Evolutionary conservation across 225 moss, liverwort and hornwort genomes (phyloP).

Genomic region (Lunularia cruciata): DNA sequence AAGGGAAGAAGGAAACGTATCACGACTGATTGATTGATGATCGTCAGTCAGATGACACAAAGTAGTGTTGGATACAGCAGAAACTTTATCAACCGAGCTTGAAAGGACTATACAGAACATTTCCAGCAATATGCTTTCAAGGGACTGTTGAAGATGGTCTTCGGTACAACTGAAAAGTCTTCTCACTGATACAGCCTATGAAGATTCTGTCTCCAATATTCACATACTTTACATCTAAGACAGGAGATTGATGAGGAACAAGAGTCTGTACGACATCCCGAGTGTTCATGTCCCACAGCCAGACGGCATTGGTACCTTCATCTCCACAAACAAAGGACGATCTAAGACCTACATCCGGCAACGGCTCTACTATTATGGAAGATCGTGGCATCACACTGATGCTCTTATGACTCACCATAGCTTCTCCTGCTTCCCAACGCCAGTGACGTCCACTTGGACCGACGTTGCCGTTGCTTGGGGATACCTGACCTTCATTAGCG

Average conservation of each 20-base stretch:
- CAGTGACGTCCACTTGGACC: conserved; percentile 3
- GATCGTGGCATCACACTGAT: conserved; percentile 61
- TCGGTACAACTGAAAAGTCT: conserved; percentile 63
- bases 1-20: too few species aligned
- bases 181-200: conserved; percentile 74
- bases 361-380: conserved; percentile 58
- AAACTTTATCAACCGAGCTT: too few species aligned
- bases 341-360: conserved; percentile 26
- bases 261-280: conserved; percentile 48
- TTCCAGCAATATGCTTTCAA: too few species aligned
- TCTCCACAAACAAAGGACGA: conserved; percentile 81
- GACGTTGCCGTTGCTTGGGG: too few species aligned
- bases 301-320: conserved; percentile 68
- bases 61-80: too few species aligned
- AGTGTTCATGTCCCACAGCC: conserved; percentile 71
- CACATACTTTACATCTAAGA: conserved; percentile 64
- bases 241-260: conserved; percentile 59
- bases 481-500: conserved; percentile 7
- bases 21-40: too few species aligned
- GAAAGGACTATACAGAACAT: too few species aligned
- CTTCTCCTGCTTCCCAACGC: conserved; percentile 54
- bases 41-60: too few species aligned
- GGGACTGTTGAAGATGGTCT: conserved; percentile 17
- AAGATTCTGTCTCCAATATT: conserved; percentile 54
- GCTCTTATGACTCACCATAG: conserved; percentile 79